Conservation (phyloP, 257 asterid genomes). For the Plantago elongata region DNA sequence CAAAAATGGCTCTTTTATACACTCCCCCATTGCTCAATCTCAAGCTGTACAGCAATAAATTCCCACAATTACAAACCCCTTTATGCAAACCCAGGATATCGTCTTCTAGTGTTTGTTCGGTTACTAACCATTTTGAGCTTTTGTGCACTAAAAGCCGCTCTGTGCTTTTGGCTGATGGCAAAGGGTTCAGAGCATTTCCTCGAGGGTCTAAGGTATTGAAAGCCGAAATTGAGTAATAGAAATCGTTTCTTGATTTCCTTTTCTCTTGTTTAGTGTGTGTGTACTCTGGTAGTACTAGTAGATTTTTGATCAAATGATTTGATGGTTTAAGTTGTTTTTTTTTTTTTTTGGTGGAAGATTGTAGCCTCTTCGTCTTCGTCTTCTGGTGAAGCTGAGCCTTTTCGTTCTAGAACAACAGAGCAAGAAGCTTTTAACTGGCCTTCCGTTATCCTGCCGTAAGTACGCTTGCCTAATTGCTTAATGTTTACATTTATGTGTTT, state of each 20-base stretch:
- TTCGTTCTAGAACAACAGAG: conserved; percentile 35
- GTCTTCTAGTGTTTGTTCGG: background rate
- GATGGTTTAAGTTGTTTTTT: background rate
- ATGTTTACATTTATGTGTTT: too few species aligned
- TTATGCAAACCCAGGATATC: background rate
- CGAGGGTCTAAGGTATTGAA: conserved; percentile 4
- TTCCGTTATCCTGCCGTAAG: conserved; percentile 55
- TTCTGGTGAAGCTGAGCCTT: conserved; percentile 19
- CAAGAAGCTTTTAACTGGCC: conserved; percentile 70
- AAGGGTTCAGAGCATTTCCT: background rate
- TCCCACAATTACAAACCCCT: background rate
- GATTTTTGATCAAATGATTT: background rate
- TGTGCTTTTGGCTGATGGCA: background rate
- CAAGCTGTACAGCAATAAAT: background rate
- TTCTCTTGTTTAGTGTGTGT: too few species aligned
- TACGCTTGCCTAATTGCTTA: conserved; percentile 7
- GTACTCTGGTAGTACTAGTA: background rate
- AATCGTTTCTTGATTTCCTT: background rate
- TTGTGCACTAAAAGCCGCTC: background rate
- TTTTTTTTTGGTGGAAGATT: background rate
- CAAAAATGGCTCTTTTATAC: background rate
- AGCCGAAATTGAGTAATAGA: background rate
- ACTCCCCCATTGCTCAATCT: background rate
- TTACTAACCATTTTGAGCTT: background rate
- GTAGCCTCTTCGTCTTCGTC: background rate